Evolutionary conservation across 2,329 filamentous ascomycete genomes (phyloP).

Genomic region (Colletotrichum lini): DNA sequence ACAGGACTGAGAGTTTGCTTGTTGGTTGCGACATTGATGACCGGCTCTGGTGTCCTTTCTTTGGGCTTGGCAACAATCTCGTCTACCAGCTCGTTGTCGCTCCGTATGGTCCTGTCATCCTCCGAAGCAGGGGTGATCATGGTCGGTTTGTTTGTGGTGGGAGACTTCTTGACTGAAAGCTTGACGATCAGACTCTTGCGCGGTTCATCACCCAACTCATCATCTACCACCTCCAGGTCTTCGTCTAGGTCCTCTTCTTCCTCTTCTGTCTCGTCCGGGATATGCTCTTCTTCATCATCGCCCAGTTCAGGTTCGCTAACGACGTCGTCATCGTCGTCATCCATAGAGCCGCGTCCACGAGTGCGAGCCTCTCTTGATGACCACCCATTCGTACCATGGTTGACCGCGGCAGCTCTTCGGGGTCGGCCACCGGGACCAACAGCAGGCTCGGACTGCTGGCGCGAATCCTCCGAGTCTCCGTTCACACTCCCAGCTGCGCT

Average conservation of each 20-base stretch:
- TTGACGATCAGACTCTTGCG: constrained; percentile 80
- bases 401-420: constrained; percentile 64
- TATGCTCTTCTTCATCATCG: constrained; percentile 80
- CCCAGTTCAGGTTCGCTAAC: constrained; percentile 82
- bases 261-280: constrained; percentile 71
- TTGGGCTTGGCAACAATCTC: constrained; percentile 33
- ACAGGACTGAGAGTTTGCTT: constrained; percentile 50
- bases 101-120: constrained; percentile 4
- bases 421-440: constrained; percentile 64
- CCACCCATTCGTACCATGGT: constrained; percentile 67
- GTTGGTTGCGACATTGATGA: constrained; percentile 36
- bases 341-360: constrained; percentile 62
- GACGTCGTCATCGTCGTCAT: constrained; percentile 74
- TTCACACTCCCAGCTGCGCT: constrained; percentile 63
- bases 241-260: constrained; percentile 74
- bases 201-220: constrained; percentile 63
- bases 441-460: constrained; percentile 50
- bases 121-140: constrained; percentile 30
- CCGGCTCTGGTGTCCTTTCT: constrained; percentile 39
- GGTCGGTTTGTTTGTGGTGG: constrained; percentile 43
- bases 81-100: constrained; percentile 7
- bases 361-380: constrained; percentile 49
- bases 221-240: constrained; percentile 69
- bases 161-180: constrained; percentile 68
- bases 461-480: constrained; percentile 56